Evolutionary conservation across 805 yeast species (phyloP), one percentile per base, ranked within the genome.

Genomic region (Pichia manshurica): DNA sequence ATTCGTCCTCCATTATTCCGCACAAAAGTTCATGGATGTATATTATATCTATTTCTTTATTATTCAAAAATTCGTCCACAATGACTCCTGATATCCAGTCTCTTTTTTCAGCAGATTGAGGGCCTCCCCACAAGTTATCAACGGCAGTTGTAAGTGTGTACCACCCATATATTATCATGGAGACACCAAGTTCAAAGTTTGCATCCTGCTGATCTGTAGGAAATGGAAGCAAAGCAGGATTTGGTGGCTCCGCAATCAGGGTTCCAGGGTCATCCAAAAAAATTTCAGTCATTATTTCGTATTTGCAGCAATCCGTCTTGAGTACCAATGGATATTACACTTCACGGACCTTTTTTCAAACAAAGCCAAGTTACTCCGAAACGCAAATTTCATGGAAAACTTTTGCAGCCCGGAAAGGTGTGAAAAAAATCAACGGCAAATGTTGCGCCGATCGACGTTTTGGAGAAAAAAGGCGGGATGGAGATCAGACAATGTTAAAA

Each of bases 1-100:
- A 93, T 65, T 93, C 99, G 67, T 91, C 99, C 50, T 82, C 81
- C 96, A 93, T 87, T 22, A 95, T 93, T 60, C 85, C 84, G 44
- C 85, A 70, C 50, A 93, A 69, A 16, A 95, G 79, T 60, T 86
- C 96, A 66, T 93, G 97, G 23, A 93, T 78, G 53, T 84, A 77
- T 34, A 79, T 81, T 3, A 85, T 71, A 57, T 89, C 98, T 5
- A 91, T 86, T 4, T 77, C 73, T 44, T 71, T 75, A 41, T 76
- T 81, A 7, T 71, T 70, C 39, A 65, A 72, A 60, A 91, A 93
- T 45, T 89, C 71, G 32, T 88, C 97, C 25, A 89, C 77, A 2
- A 91, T 78, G 13, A 87, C 69, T 4, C 87, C 95, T 4, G 87
- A 79, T 53, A 91, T 75, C 99, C 99, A 93, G 63, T 93, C 99